Base-by-base conservation (phyloP, 2,329 filamentous ascomycete genomes). In the Xylaria sp. region DNA sequence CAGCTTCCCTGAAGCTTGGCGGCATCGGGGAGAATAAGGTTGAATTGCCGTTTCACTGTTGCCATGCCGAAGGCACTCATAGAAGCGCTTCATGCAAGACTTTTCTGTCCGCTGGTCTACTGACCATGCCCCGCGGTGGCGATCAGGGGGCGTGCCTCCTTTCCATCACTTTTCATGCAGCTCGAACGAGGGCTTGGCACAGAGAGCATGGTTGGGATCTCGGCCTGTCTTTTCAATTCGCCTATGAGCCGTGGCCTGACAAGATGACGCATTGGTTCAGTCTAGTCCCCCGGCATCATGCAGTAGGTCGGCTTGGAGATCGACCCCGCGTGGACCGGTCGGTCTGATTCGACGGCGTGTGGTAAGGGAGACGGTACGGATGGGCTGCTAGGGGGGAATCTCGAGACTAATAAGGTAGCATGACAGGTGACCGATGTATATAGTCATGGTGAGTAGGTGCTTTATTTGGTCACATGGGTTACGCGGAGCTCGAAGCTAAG, bases 391-490 rank as follows among this genome's bases (percentile, higher is more conserved):
- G 43, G 29, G 25, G 17, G 41, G 29, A 62, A 44, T 49, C 43
- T 49, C 46, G 54, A 57, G 55, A 55, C 43, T 11, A 37, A 38
- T n/a, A 38, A 38, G 53, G 63, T 59, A 64, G 64, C 54, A 64
- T 61, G 53, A 44, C 35, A 51, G 51, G 54, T 51, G 54, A 66
- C 60, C 63, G 63, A 56, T 66, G 60, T 66, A 56, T 66, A 58
- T 66, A 29, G 58, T 48, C 54, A 63, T 58, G 58, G 63, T 63
- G 60, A 62, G 60, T 56, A 55, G 44, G 56, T 57, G 31, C 53
- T 62, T 38, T 51, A 40, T 40, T 25, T 54, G 63, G 63, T 66
- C 65, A 67, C 65, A 67, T 66, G 65, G 55, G 62, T 59, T 62
- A 52, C 55, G 47, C 62, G 58, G 58, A 62, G 58, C 46, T 44